Evolutionary conservation across 148 eudicot species (phyloP), one percentile per base, ranked within the genome.

Genomic region (Persicaria tinctoria): DNA sequence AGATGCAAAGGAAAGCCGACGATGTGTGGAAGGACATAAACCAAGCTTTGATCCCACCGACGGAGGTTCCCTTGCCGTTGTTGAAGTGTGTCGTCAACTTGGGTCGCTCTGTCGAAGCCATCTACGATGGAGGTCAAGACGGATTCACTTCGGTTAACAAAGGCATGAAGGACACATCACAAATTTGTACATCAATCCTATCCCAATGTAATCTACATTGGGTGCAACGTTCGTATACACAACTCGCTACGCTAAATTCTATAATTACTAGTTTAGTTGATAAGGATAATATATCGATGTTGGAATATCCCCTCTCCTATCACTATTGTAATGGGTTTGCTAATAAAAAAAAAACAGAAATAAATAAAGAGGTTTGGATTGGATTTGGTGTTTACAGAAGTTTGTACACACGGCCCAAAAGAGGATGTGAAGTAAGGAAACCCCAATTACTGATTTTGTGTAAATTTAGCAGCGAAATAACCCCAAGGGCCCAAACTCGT

Each of bases 11-110:
- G 23, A 23, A 54, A 55, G 77, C 59, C 1, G 51, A 66, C 6
- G 63, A 73, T 60, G 59, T 76, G n/a, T 76, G 83, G 83, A 80
- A 76, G 59, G 83, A 64, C 48, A 45, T 80, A 1, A 80, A 80
- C 38, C 46, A 77, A 66, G 83, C 64, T 5, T 23, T 69, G 64
- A 76, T 55, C 50, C 76, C 45, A 5, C 79, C 79, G 12, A 66
- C 75, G 4, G 46, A 9, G 8, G 32, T 80, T 8, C 46, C 79
- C 0, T 46, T 63, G 68, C 82, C 79, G 23, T 54, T 73, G 27
- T 74, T 80, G 0, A 32, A 27, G 1, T 57, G 76, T 0, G 50
- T 64, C 46, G 60, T 76, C 12, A 74, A 80, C 13, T 51, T 80
- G 5, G 12, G 74, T 51, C 76, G 82, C 2, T 8, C 69, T 1